phyloP scores from a whole-genome alignment of 371 early-diverging fungal species.

The Mucor irregularis region DNA sequence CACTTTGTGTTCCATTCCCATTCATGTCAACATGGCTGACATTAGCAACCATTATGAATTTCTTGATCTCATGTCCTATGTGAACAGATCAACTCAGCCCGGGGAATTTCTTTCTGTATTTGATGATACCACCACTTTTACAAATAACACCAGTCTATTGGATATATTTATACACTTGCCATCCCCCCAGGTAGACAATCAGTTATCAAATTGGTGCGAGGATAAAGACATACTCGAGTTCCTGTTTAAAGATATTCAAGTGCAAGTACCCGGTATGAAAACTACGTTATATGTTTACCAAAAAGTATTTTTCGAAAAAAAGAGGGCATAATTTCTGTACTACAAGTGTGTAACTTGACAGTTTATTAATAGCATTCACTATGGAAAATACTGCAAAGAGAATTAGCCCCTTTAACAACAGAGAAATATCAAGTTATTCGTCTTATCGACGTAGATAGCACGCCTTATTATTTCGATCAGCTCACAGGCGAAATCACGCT shows the following conservation, averaged over 20 bases:
- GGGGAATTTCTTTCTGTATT: background rate
- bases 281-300: constrained; percentile 61
- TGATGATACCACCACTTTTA: too few relatives aligned
- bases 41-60: too few relatives aligned
- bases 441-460: constrained; percentile 31
- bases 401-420: constrained; percentile 52
- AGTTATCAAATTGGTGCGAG: background rate
- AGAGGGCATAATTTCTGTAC: too few relatives aligned
- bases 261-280: constrained; percentile 54
- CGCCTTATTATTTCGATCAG: constrained; percentile 48
- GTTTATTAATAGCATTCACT: constrained; percentile 44
- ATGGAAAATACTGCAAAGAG: constrained; percentile 67
- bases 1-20: background rate
- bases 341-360: background rate
- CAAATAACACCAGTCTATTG: constrained; percentile 24
- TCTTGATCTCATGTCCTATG: too few relatives aligned
- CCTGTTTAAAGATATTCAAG: constrained; percentile 8
- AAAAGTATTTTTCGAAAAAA: constrained; percentile 25
- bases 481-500: constrained; percentile 14
- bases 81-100: too few relatives aligned
- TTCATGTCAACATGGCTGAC: too few relatives aligned
- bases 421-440: constrained; percentile 38
- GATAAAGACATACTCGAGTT: constrained; percentile 17
- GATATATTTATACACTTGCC: constrained; percentile 50
- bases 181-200: constrained; percentile 23